Base-by-base conservation (phyloP, 176 grass and related monocot species). In the Aegilops speltoides region DNA sequence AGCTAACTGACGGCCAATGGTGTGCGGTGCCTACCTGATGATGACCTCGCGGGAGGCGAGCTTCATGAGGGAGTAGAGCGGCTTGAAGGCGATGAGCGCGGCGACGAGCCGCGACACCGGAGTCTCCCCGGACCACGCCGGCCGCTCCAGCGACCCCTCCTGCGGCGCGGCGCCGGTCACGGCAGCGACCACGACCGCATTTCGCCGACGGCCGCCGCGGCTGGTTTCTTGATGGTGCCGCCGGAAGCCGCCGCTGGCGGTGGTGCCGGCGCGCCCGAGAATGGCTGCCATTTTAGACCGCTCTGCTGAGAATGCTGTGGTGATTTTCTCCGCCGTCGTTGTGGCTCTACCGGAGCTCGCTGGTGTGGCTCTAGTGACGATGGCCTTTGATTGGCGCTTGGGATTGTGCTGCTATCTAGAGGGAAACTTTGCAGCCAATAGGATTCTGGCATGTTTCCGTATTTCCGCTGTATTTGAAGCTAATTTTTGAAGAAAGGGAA, bases 61-160 rank as follows among this genome's bases (percentile, higher is more conserved):
- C 87, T 98, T 98, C 91, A 98, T 90, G 45, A 98, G 48, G 60
- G 93, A 87, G 85, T 95, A 95, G 73, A 95, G 76, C 41, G 95
- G 95, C 76, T 93, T 98, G 86, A 95, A 93, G 31, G 93, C 85
- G 87, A 98, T 90, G 73, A 95, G 93, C 59, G 87, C 85, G 13
- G 87, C 93, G 34, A 95, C 89, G 34, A 93, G 80, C 56, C 87
- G 86, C 24, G 93, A 98, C 74, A 98, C 66, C 14, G 93, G 79
- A 10, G 93, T 95, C 87, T 93, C 93, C 34, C 91, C 91, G 4
- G 93, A 80, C 95, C 95, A 98, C 54, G 89, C 84, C 52, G 93
- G 89, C 34, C 89, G 83, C 26, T 93, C 89, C 68, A 93, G 77
- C 10, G 36, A 65, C 11, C 95, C 95, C 59, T 97, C 95, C 87